These are phyloP conservation scores for Geotrichum restrictum DNA, from an alignment of 1,139 yeast species.

Conservation along the genomic window DNA sequence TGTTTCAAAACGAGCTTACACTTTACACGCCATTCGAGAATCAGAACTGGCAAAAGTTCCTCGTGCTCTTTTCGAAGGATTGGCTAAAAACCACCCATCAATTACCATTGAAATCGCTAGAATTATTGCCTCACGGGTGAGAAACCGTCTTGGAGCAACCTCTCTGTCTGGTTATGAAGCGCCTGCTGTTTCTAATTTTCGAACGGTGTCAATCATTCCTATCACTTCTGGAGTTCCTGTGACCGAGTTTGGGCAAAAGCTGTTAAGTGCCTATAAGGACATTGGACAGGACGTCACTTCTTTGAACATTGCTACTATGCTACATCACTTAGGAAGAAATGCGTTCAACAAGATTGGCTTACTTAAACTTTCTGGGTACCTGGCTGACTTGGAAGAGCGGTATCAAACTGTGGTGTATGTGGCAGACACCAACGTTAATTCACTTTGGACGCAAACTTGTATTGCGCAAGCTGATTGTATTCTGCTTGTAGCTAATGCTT, in stretches of 20 bases:
- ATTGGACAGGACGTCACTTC: conserved; percentile 74
- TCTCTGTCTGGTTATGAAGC: conserved; percentile 13
- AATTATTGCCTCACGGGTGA: conserved; percentile 73
- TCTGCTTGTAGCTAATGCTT: conserved; percentile 44
- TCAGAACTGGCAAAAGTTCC: conserved; percentile 93
- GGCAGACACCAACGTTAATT: conserved; percentile 77
- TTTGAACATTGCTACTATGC: conserved; percentile 74
- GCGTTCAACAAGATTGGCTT: conserved; percentile 89
- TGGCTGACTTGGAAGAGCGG: conserved; percentile 86
- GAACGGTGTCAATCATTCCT: conserved; percentile 83
- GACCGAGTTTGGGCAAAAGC: conserved; percentile 70
- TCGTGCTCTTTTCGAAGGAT: conserved; percentile 75
- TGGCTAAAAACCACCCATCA: conserved; percentile 81
- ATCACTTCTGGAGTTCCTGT: conserved; percentile 77
- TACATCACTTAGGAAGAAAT: conserved; percentile 79
- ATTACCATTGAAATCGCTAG: conserved; percentile 87
- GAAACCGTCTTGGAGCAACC: conserved; percentile 28
- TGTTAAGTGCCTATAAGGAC: conserved; percentile 63
- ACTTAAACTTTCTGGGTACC: conserved; percentile 80
- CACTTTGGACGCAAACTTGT: conserved; percentile 90
- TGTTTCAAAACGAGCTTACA: conserved; percentile 65
- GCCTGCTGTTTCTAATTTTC: conserved; percentile 47
- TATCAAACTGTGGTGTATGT: conserved; percentile 83
- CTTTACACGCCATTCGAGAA: conserved; percentile 85
- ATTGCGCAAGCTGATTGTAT: conserved; percentile 94